Base-by-base conservation (phyloP, 2,329 filamentous ascomycete species). In the Aureobasidium zeae region DNA sequence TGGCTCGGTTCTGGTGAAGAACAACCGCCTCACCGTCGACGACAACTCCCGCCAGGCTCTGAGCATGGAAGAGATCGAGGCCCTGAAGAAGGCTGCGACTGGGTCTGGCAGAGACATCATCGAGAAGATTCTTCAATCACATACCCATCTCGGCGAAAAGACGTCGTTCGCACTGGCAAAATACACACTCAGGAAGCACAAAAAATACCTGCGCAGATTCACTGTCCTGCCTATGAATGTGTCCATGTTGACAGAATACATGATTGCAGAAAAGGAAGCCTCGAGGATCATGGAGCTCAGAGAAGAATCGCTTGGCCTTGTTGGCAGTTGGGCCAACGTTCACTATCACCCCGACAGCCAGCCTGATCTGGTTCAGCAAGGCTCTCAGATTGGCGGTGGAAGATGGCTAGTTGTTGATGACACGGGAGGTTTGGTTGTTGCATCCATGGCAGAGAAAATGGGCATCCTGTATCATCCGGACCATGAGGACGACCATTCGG, bases 81-180 rank as follows among this genome's bases (percentile, higher is more conserved):
- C 74, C 51, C 63, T 85, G 51, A 86, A 86, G 61, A 74, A 73
- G 55, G 72, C 86, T 45, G 83, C 81, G 9, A 78, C 80, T 3
- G 81, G 81, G 4, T 85, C 86, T 0, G 89, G 88, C 10, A 83
- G 84, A 60, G 88, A 94, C 39, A 75, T 98, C 35, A 91, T 98
- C 51, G 81, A 85, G n/a, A 94, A 88, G 64, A 78, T 98, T 19
- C 76, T 98, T 63, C 74, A 87, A 21, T 91, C 87, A 31, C 91
- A 98, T 63, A 81, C 84, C 13, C 84, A 82, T 1, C 73, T 98
- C 31, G 87, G 94, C 53, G 83, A 96, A 66, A 98, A 98, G 71
- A 96, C 91, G 0, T 74, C 79, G 0, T 98, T 93, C 57, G 93
- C 87, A 2, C 70, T 95, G 46, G 88, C 89, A 31, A 98, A 98